These are phyloP conservation scores for Solanum arcanum DNA, from an alignment of 257 asterid species.

Conservation along the genomic window DNA sequence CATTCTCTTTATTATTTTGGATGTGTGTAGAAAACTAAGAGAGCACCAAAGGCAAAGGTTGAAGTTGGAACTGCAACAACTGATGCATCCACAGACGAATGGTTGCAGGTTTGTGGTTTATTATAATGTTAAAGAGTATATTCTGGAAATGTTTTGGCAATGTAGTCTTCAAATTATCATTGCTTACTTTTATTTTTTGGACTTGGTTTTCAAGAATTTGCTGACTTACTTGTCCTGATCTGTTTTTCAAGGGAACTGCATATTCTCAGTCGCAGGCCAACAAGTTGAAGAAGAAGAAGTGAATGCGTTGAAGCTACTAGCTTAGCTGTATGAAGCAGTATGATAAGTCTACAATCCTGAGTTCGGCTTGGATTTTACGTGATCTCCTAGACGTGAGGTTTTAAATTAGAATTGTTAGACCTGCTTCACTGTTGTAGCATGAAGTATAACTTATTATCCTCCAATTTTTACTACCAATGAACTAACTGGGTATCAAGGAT, in stretches of 20 bases:
- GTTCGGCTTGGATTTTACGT: conserved; percentile 8
- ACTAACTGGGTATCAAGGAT: conserved; percentile 17
- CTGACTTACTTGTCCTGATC: not conserved
- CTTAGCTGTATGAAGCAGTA: conserved; percentile 7
- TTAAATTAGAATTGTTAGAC: conserved; percentile 11
- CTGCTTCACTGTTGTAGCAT: conserved; percentile 42
- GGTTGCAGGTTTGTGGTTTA: conserved; percentile 72
- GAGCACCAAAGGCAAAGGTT: conserved; percentile 63
- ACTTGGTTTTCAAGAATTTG: not conserved
- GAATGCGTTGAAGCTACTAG: conserved; percentile 10
- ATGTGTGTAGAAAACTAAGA: conserved; percentile 64
- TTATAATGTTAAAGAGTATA: not conserved
- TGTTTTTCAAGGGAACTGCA: conserved; percentile 65
- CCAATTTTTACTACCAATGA: not conserved
- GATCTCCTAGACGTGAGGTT: conserved; percentile 8
- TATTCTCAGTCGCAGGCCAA: conserved; percentile 45
- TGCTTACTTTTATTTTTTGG: not conserved
- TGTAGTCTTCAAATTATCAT: not conserved
- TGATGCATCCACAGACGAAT: conserved; percentile 83
- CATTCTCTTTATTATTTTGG: not conserved
- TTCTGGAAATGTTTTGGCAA: not conserved
- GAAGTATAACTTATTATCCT: conserved; percentile 15
- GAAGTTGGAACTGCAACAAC: conserved; percentile 94
- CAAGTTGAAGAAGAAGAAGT: conserved; percentile 93
- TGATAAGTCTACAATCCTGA: not conserved